Percentiles rank a stretch among this genome's conserved stretches.
phyloP scores from a whole-genome alignment of 2,329 filamentous ascomycete species.

The Monosporascus sp. region DNA sequence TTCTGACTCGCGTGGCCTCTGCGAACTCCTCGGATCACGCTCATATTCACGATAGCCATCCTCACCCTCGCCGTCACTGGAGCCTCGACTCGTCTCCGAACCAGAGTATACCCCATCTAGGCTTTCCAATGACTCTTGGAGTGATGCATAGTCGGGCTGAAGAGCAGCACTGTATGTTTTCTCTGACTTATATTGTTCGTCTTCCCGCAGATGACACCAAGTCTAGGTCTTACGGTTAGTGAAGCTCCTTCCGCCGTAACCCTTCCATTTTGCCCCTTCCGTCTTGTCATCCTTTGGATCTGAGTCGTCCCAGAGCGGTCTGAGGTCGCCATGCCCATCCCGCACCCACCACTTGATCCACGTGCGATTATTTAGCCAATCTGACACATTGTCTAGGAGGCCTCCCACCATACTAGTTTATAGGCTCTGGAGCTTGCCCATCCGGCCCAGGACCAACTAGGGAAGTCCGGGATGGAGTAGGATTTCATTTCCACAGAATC shows the following conservation, averaged over 20 bases:
- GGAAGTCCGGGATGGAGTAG: slow-evolving; percentile 17
- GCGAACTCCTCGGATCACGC: too few relatives aligned
- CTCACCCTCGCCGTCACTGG: too few relatives aligned
- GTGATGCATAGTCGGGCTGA: not conserved
- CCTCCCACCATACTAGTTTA: slow-evolving; percentile 15
- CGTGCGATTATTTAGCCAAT: slow-evolving; percentile 29
- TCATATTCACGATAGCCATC: too few relatives aligned
- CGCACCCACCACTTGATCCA: slow-evolving; percentile 32
- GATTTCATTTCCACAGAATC: not conserved
- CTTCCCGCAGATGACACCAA: not conserved
- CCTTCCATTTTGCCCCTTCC: not conserved
- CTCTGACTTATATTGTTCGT: not conserved
- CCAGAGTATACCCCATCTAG: not conserved
- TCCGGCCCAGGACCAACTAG: slow-evolving; percentile 31
- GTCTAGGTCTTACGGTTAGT: not conserved
- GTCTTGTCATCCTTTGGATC: not conserved
- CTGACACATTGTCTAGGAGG: slow-evolving; percentile 19
- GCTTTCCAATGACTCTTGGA: not conserved
- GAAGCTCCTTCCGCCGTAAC: not conserved
- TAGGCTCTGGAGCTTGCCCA: slow-evolving; percentile 23
- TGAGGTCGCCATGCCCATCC: slow-evolving; percentile 24
- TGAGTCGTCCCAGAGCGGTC: slow-evolving; percentile 21
- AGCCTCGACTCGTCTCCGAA: too few relatives aligned
- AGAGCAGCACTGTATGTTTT: not conserved
- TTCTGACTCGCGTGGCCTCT: too few relatives aligned